Percentiles rank a stretch among this genome's conserved stretches.
Evolutionary conservation across 306 rosid genomes (phyloP).

Genomic region (Gillenia trifoliata): DNA sequence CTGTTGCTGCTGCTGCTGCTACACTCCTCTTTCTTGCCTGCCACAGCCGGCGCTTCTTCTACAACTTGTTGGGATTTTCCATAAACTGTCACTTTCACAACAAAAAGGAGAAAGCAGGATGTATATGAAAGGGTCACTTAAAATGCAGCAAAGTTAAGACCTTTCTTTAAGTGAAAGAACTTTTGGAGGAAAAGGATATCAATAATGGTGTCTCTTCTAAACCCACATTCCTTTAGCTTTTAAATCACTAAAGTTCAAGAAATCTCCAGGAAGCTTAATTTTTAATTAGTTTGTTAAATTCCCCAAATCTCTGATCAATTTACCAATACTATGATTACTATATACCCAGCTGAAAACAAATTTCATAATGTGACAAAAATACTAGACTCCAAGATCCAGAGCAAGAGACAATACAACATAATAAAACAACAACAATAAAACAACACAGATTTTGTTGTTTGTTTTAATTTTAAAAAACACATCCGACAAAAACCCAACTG

Average conservation of each 20-base stretch:
- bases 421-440: not conserved
- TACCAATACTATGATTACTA: conserved; percentile 2
- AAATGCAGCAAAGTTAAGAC: conserved; percentile 22
- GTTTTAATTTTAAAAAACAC: conserved; percentile 27
- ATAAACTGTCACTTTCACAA: conserved; percentile 31
- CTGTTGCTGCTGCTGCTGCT: conserved; percentile 50
- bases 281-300: conserved; percentile 30
- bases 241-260: conserved; percentile 34
- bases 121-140: conserved; percentile 25
- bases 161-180: conserved; percentile 10
- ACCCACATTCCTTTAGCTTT: conserved; percentile 39
- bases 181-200: conserved; percentile 35
- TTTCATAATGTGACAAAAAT: conserved; percentile 65
- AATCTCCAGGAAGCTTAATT: conserved; percentile 17
- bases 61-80: conserved; percentile 34
- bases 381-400: conserved; percentile 45
- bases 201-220: conserved; percentile 38
- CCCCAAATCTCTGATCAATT: conserved; percentile 31
- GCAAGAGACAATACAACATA: conserved; percentile 11
- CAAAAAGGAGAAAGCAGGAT: not conserved
- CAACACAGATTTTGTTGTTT: conserved; percentile 2
- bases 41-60: conserved; percentile 44
- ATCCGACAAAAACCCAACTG: conserved; percentile 36
- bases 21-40: conserved; percentile 42
- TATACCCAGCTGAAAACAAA: conserved; percentile 32